Evolutionary conservation across 2,329 filamentous ascomycete species (phyloP).

Genomic region (Didymella arachidicola): DNA sequence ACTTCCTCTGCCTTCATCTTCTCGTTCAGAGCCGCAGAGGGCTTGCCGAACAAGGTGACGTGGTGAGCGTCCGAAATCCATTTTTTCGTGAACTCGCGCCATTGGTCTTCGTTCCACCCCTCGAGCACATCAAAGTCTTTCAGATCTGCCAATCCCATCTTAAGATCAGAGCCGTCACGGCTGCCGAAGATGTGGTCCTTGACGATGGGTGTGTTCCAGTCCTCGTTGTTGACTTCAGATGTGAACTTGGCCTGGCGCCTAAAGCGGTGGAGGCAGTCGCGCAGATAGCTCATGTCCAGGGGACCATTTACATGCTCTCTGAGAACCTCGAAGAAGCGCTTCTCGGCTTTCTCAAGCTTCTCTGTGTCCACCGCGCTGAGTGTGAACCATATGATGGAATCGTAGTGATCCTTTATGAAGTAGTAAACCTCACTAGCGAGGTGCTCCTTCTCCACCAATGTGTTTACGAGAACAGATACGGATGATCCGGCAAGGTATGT

Average conservation of each 20-base stretch:
- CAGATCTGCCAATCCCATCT: slow-evolving; percentile 52
- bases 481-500: slow-evolving; percentile 93
- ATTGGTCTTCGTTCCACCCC: slow-evolving; percentile 82
- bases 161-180: slow-evolving; percentile 71
- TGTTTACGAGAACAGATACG: slow-evolving; percentile 88
- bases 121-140: slow-evolving; percentile 71
- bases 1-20: slow-evolving; percentile 85
- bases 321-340: slow-evolving; percentile 83
- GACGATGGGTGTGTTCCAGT: slow-evolving; percentile 86
- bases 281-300: slow-evolving; percentile 88
- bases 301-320: slow-evolving; percentile 80
- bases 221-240: slow-evolving; percentile 80
- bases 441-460: slow-evolving; percentile 90
- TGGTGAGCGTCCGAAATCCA: slow-evolving; percentile 89
- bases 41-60: slow-evolving; percentile 86
- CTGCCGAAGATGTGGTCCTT: slow-evolving; percentile 91
- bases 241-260: slow-evolving; percentile 82
- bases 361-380: slow-evolving; percentile 87
- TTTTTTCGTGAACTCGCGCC: slow-evolving; percentile 80
- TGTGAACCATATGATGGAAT: slow-evolving; percentile 84
- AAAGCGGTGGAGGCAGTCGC: slow-evolving; percentile 84
- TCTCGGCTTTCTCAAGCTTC: slow-evolving; percentile 82
- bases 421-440: slow-evolving; percentile 86
- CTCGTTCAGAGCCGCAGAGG: slow-evolving; percentile 79
- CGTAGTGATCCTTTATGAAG: slow-evolving; percentile 79